Evolutionary conservation across 2,329 filamentous ascomycete genomes (phyloP).

Genomic region (Fusarium keratoplasticum): DNA sequence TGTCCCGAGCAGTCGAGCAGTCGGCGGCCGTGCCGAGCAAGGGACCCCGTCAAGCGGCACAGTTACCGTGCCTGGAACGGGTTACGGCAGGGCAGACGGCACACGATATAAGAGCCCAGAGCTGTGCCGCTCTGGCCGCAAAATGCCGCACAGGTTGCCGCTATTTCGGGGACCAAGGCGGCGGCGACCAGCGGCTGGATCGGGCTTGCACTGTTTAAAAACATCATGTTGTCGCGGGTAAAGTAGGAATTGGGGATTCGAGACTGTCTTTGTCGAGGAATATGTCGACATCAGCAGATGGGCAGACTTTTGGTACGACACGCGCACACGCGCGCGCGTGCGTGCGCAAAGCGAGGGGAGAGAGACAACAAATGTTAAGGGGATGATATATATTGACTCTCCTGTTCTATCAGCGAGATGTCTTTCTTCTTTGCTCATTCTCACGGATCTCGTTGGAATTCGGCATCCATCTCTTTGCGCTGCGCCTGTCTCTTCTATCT

Average conservation of each 20-base stretch:
- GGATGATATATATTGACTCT: background rate
- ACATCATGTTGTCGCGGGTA: background rate
- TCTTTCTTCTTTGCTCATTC: background rate
- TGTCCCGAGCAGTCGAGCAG: background rate
- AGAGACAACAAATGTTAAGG: background rate
- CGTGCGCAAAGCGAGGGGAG: background rate
- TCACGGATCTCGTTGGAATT: background rate
- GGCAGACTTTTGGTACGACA: constrained; percentile 3
- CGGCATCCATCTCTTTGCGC: background rate
- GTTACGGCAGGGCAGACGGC: background rate
- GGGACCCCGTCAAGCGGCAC: background rate
- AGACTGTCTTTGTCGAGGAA: background rate
- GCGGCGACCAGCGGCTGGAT: constrained; percentile 27
- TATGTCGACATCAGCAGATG: constrained; percentile 1
- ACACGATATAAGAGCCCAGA: background rate
- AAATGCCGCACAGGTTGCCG: constrained; percentile 25
- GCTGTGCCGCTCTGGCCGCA: constrained; percentile 19
- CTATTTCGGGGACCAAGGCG: background rate
- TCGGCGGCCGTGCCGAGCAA: constrained; percentile 20
- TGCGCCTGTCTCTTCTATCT: background rate
- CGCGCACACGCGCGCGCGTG: background rate
- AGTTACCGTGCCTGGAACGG: constrained; percentile 3
- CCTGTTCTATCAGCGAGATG: background rate
- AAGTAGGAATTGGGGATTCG: constrained; percentile 13
- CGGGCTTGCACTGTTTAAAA: constrained; percentile 13